Conservation (phyloP, 495 filamentous ascomycete genomes). For the Pyronema omphalodes region DNA sequence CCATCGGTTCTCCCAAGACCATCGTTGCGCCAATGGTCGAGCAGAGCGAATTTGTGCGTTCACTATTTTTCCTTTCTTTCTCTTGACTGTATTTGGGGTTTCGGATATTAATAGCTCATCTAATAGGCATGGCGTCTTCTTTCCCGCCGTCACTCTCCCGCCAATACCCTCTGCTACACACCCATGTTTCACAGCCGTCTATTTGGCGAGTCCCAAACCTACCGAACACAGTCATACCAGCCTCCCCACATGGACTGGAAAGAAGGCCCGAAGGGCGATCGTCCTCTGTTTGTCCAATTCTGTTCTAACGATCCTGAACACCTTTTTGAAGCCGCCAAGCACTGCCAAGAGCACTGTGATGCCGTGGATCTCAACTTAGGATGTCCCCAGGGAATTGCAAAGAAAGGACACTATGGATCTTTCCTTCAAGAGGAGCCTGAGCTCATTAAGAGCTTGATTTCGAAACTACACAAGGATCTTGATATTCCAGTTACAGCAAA, state of each 20-base stretch:
- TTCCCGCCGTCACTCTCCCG: constrained; percentile 68
- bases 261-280: constrained; percentile 41
- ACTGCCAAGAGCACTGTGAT: constrained; percentile 71
- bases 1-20: constrained; percentile 73
- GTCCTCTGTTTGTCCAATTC: constrained; percentile 90
- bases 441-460: constrained; percentile 61
- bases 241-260: constrained; percentile 59
- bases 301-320: constrained; percentile 75
- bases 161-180: constrained; percentile 57
- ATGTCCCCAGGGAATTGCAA: constrained; percentile 93
- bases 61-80: not conserved
- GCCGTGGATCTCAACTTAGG: constrained; percentile 93
- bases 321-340: constrained; percentile 54
- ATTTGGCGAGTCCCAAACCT: constrained; percentile 53
- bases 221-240: constrained; percentile 61
- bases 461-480: constrained; percentile 45
- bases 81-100: not conserved
- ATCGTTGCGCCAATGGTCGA: constrained; percentile 97
- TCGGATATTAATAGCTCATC: constrained; percentile 19
- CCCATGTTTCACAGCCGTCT: constrained; percentile 90
- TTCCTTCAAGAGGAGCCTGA: constrained; percentile 89
- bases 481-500: constrained; percentile 83
- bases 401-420: constrained; percentile 74
- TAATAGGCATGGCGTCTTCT: constrained; percentile 83
- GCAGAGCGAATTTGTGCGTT: constrained; percentile 81